Conservation (phyloP, 2,329 filamentous ascomycete species). For the Setomelanomma holmii region DNA sequence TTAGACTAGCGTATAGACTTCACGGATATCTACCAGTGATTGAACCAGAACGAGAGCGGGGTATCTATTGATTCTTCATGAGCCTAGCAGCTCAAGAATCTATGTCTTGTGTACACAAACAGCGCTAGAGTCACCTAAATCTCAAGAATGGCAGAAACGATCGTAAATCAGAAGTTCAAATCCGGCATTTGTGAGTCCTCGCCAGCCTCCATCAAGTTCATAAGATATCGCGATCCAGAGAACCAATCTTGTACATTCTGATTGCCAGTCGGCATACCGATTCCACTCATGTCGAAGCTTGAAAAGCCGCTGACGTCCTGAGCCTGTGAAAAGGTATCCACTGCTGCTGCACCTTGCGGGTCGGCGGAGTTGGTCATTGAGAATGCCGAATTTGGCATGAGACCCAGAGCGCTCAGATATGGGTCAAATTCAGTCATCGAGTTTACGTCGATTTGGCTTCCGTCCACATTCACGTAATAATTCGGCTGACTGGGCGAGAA, state of each 20-base stretch:
- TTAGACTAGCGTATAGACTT: background rate
- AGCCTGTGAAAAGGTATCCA: conserved; percentile 14
- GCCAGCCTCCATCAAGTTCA: conserved; percentile 64
- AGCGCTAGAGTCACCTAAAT: background rate
- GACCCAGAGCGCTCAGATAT: conserved; percentile 69
- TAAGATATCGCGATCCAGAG: conserved; percentile 69
- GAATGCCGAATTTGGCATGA: conserved; percentile 57
- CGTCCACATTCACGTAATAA: conserved; percentile 21
- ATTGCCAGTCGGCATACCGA: conserved; percentile 18
- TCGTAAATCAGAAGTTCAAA: conserved; percentile 2
- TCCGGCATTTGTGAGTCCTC: conserved; percentile 58
- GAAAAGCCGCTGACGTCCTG: background rate
- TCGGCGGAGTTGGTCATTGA: conserved; percentile 23
- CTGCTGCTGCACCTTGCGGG: conserved; percentile 3
- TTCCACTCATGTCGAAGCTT: conserved; percentile 4
- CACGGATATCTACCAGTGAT: too few species aligned
- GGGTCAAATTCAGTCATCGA: conserved; percentile 62
- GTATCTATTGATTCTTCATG: background rate
- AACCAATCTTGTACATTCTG: conserved; percentile 70
- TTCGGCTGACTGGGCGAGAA: conserved; percentile 10
- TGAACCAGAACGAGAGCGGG: too few species aligned
- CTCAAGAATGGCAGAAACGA: background rate
- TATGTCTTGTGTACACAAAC: background rate
- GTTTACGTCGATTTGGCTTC: conserved; percentile 26
- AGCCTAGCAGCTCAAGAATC: background rate